A percentile compares a stretch with the other conserved stretches of the same genome.
These are phyloP conservation scores for Amphicarpaea edgeworthii DNA, from an alignment of 306 rosid genomes.

Conservation along the genomic window DNA sequence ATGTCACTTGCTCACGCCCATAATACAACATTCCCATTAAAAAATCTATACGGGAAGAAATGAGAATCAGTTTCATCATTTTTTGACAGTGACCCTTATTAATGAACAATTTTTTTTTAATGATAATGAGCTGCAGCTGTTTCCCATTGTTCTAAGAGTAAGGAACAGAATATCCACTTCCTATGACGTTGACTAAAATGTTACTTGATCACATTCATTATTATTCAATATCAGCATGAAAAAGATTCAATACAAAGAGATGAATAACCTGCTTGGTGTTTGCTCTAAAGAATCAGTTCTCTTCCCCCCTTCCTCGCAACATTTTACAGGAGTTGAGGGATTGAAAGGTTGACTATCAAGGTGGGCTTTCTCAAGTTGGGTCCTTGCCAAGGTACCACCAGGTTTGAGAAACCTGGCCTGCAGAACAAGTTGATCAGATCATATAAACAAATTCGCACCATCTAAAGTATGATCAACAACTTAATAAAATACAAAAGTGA, in stretches of 20 bases:
- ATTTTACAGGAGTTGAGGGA: slow-evolving; percentile 59
- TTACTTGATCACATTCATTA: slow-evolving; percentile 11
- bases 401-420: slow-evolving; percentile 90
- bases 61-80: not conserved
- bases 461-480: slow-evolving; percentile 11
- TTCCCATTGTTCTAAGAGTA: slow-evolving; percentile 18
- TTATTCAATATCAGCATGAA: slow-evolving; percentile 29
- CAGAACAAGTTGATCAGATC: slow-evolving; percentile 39
- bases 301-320: slow-evolving; percentile 53
- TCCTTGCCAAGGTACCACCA: slow-evolving; percentile 73
- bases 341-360: slow-evolving; percentile 51
- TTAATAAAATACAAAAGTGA: slow-evolving; percentile 13
- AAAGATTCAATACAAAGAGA: slow-evolving; percentile 20
- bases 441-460: not conserved
- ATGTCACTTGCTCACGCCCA: slow-evolving; percentile 1
- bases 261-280: slow-evolving; percentile 76
- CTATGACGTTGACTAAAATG: slow-evolving; percentile 13
- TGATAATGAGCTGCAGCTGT: slow-evolving; percentile 17
- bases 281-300: slow-evolving; percentile 55
- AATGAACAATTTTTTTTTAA: slow-evolving; percentile 21
- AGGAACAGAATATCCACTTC: slow-evolving; percentile 25
- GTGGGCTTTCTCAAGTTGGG: slow-evolving; percentile 68
- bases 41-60: not conserved
- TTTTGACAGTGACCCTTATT: not conserved
- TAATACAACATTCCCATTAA: not conserved